Percentiles rank a stretch among this genome's conserved stretches.
These are phyloP conservation scores for Haberlea rhodopensis DNA, from an alignment of 257 asterid genomes.

Conservation along the genomic window DNA sequence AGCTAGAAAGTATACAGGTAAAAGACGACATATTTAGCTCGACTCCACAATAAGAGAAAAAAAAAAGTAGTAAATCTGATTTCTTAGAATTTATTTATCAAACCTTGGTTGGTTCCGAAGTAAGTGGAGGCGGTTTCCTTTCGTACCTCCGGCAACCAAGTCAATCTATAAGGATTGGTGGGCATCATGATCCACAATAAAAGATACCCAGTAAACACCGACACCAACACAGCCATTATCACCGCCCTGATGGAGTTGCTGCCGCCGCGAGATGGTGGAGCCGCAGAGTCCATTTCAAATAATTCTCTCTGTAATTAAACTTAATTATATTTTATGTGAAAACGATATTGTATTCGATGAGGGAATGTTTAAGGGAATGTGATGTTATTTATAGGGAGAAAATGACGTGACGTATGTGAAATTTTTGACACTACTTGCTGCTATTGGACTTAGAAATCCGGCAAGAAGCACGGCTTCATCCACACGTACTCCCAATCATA, in stretches of 20 bases:
- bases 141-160: conserved; percentile 54
- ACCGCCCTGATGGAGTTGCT: conserved; percentile 31
- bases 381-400: conserved; percentile 27
- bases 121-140: conserved; percentile 52
- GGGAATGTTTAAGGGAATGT: conserved; percentile 29
- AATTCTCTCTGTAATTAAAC: neutral
- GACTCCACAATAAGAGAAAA: too few relatives aligned
- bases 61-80: neutral
- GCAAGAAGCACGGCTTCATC: conserved; percentile 34
- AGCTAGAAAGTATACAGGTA: too few relatives aligned
- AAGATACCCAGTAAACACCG: conserved; percentile 47
- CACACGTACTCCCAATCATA: neutral
- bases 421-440: neutral
- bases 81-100: neutral
- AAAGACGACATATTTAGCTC: too few relatives aligned
- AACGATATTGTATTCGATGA: conserved; percentile 11
- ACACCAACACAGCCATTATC: conserved; percentile 37
- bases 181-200: conserved; percentile 62
- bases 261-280: conserved; percentile 27
- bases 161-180: conserved; percentile 37
- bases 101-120: conserved; percentile 75
- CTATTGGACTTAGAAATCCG: conserved; percentile 14
- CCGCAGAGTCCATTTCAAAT: neutral
- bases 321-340: neutral
- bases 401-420: conserved; percentile 1